phyloP scores from a whole-genome alignment of 1,284 basidiomycete genomes.

The Garcileccinum viscosum region DNA sequence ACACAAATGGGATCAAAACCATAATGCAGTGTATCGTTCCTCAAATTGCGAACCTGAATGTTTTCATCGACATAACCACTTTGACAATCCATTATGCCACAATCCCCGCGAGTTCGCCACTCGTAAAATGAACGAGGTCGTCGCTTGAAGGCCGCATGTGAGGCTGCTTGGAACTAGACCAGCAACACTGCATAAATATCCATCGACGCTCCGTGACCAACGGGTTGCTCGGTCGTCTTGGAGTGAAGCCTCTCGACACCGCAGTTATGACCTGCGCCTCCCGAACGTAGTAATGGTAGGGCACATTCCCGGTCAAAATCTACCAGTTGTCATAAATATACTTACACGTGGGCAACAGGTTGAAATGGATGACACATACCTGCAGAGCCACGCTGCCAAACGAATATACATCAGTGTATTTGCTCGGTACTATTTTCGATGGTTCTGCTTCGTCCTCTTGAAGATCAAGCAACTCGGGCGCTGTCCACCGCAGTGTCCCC shows the following conservation, averaged over 20 bases:
- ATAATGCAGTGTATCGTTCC: neutral
- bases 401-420: constrained; percentile 22
- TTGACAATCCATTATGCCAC: neutral
- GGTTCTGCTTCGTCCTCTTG: constrained; percentile 14
- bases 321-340: neutral
- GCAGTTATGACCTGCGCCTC: constrained; percentile 16
- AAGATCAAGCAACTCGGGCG: constrained; percentile 23
- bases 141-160: constrained; percentile 12
- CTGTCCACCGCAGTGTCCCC: constrained; percentile 27
- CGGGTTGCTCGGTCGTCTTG: constrained; percentile 9
- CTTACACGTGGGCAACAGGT: neutral
- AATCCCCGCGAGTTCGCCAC: constrained; percentile 4
- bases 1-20: neutral
- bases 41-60: neutral
- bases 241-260: constrained; percentile 13
- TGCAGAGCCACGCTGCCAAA: constrained; percentile 26
- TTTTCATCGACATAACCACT: neutral
- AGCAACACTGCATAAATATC: constrained; percentile 18
- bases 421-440: constrained; percentile 1
- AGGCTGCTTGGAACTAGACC: constrained; percentile 11
- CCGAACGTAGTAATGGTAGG: constrained; percentile 19
- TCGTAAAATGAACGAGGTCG: constrained; percentile 16
- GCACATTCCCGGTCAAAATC: constrained; percentile 21
- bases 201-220: constrained; percentile 18
- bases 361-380: constrained; percentile 10